Evolutionary conservation across 495 filamentous ascomycete genomes (phyloP).

Genomic region (Clohesyomyces aquaticus): DNA sequence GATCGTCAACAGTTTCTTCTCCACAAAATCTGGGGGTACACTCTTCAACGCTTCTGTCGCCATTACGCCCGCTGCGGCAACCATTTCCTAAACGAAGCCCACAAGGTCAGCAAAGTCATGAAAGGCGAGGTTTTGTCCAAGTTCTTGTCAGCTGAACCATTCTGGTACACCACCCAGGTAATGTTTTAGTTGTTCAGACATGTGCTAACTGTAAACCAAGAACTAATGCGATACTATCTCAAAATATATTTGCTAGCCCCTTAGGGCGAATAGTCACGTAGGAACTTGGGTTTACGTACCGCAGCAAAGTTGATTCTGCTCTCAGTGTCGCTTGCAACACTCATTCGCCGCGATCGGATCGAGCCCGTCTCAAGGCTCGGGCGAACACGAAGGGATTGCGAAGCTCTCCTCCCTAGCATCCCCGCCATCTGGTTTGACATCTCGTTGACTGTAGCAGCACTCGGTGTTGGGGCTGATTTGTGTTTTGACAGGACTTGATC

Average conservation of each 20-base stretch:
- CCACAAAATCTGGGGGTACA: slow-evolving; percentile 33
- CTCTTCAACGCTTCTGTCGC: slow-evolving; percentile 31
- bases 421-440: slow-evolving; percentile 30
- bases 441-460: slow-evolving; percentile 12
- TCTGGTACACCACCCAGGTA: too few species aligned
- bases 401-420: slow-evolving; percentile 25
- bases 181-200: too few species aligned
- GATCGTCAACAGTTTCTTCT: slow-evolving; percentile 34
- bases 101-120: too few species aligned
- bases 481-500: slow-evolving; percentile 27
- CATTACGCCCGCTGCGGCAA: slow-evolving; percentile 33
- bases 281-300: too few species aligned
- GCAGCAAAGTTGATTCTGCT: slow-evolving; percentile 32
- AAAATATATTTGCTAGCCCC: too few species aligned
- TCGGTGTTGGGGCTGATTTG: slow-evolving; percentile 3
- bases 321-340: slow-evolving; percentile 26
- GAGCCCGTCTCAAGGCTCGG: slow-evolving; percentile 26
- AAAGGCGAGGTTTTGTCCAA: too few species aligned
- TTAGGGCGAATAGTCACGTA: too few species aligned
- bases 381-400: slow-evolving; percentile 24
- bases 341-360: slow-evolving; percentile 24
- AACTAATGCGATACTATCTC: too few species aligned
- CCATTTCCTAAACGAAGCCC: too few species aligned
- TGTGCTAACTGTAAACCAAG: too few species aligned
- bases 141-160: too few species aligned